Base-by-base conservation (phyloP, 1,139 yeast species). In the Candida buenavistaensis region DNA sequence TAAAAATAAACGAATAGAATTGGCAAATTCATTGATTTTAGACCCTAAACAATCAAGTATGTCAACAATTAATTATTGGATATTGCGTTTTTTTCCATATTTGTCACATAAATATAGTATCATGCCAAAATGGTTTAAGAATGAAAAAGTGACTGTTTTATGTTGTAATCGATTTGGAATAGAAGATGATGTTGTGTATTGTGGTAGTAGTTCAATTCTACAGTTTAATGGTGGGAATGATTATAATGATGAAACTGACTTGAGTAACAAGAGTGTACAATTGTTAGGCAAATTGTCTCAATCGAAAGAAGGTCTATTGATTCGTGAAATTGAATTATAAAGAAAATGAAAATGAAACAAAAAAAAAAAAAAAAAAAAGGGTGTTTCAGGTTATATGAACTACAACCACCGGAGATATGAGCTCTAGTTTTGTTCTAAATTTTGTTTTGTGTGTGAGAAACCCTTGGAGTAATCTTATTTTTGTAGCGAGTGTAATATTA, bases 101-200 rank as follows among this genome's bases (percentile, higher is more conserved):
- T 54, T 84, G 38, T 55, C 61, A 23, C 80, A 76, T 40, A 52
- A 62, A 1, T 43, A 48, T 41, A 66, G 63, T 35, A 51, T 47
- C 9, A 48, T 50, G 14, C 57, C 57, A 3, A 57, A 56, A 37
- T 50, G 55, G 43, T 46, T 36, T 36, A 14, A 16, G 5, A 24
- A 23, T 4, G 40, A 41, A 19, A 52, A 43, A 26, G 64, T 64
- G 6, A 58, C 68, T 1, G 68, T 73, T 23, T 69, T 80, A 4
- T 59, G 79, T 14, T 81, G 86, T 46, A 88, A 89, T 53, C 62
- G 96, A 40, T 63, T 77, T 8, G 97, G 97, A 0, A 64, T 81
- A 26, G 97, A 89, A 55, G 78, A 68, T 28, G 75, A 75, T 22
- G 74, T 82, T 1, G 56, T 80, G 40, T 90, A 84, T 46, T 94